Conservation (phyloP, 2,329 filamentous ascomycete species). For the Ophiostoma australiae region DNA sequence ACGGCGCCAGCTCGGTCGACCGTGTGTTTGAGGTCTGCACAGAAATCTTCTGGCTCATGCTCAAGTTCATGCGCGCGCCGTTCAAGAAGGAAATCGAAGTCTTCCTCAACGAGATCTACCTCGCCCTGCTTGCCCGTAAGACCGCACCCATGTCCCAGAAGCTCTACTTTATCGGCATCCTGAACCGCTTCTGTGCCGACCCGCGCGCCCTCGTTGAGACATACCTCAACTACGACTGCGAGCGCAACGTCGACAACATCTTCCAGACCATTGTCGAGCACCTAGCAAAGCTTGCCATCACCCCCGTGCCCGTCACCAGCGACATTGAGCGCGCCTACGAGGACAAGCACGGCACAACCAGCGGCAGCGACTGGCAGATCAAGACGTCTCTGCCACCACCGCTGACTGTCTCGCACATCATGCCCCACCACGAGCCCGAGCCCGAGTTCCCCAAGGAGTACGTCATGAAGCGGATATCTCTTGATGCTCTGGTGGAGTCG, state of each 20-base stretch:
- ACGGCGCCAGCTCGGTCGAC: constrained; percentile 88
- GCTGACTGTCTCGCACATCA: constrained; percentile 72
- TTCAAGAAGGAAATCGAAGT: constrained; percentile 99
- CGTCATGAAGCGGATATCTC: constrained; percentile 78
- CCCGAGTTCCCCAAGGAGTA: constrained; percentile 81
- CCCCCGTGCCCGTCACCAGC: constrained; percentile 68
- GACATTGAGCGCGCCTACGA: constrained; percentile 81
- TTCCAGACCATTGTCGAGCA: constrained; percentile 95
- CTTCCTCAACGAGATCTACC: constrained; percentile 94
- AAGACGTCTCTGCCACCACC: constrained; percentile 81
- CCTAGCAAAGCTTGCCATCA: constrained; percentile 77
- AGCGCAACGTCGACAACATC: constrained; percentile 91
- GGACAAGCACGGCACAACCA: constrained; percentile 63
- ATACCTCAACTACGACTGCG: constrained; percentile 98
- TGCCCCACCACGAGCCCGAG: constrained; percentile 55
- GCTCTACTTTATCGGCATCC: constrained; percentile 79
- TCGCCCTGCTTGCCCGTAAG: constrained; percentile 82
- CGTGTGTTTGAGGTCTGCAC: constrained; percentile 91
- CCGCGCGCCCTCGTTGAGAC: constrained; percentile 86
- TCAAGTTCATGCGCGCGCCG: constrained; percentile 86
- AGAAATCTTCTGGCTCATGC: constrained; percentile 97
- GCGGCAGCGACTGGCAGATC: constrained; percentile 74
- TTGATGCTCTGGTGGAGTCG: constrained; percentile 85
- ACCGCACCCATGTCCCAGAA: constrained; percentile 88
- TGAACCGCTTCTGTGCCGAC: constrained; percentile 79